Evolutionary conservation across 768 basidiomycete genomes (phyloP), one percentile per base, ranked within the genome.

Genomic region (Pleurotus ostreatus): DNA sequence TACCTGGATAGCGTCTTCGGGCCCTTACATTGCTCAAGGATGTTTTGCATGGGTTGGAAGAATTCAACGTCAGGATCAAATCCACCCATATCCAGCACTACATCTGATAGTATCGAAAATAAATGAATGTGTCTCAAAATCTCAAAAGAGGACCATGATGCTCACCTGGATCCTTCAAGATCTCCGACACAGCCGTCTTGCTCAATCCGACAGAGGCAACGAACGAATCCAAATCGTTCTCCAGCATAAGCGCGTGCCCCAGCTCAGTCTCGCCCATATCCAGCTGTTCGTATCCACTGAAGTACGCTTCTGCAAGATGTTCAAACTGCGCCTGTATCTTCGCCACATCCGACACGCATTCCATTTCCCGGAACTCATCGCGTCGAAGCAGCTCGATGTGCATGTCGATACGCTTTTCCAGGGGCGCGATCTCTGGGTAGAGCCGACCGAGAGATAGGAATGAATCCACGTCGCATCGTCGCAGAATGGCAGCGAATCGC

Each of bases 271-370:
- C 96, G 9, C 87, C 93, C 22, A 96, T 71, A 68, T 98, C 97
- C 22, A 53, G 41, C 51, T 86, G 81, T n/a, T 92, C 88, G 60
- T 86, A 88, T 15, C 82, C 84, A 55, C 77, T 78, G 64, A 98
- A 94, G 69, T 94, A 90, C 1, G 89, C 85, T 63, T 93, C 92
- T 1, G 89, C 85, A 2, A 98, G 79, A 67, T 98, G 95, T 55
- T 96, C 92, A 61, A 96, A 94, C 67, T 97, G 94, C 0, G 90
- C 86, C 62, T 94, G 85, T 69, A 98, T 86, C 73, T 89, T 94
- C 61, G 81, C 77, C 43, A 98, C 77, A 66, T 98, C 97, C 62
- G 80, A 86, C 16, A 92, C 92, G 69, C 95, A 98, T 65, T 98
- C 96, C 74, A 88, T 82, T 70, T 94, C 95, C 20, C 88, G 81